Percentiles rank a stretch among this genome's conserved stretches.
Evolutionary conservation across 169 alveolate species (phyloP).

Genomic region (Plasmodium inui): DNA sequence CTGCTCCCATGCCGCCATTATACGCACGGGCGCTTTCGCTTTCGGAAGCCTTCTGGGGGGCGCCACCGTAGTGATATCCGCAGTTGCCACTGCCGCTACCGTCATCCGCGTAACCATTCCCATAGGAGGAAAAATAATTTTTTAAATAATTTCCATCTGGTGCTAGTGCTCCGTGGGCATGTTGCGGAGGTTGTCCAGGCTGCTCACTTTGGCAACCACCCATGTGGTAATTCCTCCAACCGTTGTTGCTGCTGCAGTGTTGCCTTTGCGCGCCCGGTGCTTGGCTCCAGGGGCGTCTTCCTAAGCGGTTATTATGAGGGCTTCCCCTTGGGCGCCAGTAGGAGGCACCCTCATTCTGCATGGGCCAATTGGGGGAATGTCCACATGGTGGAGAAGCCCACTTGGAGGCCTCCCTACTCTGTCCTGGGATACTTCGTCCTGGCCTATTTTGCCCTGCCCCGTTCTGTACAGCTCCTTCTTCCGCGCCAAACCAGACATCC

Average conservation of each 20-base stretch:
- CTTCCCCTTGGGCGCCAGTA: background rate
- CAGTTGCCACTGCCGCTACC: background rate
- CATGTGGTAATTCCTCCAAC: background rate
- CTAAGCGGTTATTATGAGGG: background rate
- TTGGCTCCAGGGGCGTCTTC: background rate
- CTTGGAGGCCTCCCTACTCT: background rate
- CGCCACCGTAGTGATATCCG: background rate
- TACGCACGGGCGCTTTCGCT: background rate
- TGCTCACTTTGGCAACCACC: background rate
- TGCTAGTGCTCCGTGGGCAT: background rate
- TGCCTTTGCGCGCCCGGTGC: background rate
- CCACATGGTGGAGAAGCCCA: background rate
- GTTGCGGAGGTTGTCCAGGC: no score
- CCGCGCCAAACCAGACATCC: background rate
- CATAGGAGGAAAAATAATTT: slow-evolving; percentile 25
- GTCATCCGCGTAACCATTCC: background rate
- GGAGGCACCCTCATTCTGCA: background rate
- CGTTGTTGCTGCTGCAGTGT: background rate
- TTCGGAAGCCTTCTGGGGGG: background rate
- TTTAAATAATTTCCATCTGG: slow-evolving; percentile 3
- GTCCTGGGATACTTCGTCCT: background rate
- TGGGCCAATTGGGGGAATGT: background rate
- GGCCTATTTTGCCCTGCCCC: background rate
- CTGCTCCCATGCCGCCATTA: background rate
- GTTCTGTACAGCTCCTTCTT: background rate